Conservation (phyloP, 345 rosid species). For the Gossypium australe region DNA sequence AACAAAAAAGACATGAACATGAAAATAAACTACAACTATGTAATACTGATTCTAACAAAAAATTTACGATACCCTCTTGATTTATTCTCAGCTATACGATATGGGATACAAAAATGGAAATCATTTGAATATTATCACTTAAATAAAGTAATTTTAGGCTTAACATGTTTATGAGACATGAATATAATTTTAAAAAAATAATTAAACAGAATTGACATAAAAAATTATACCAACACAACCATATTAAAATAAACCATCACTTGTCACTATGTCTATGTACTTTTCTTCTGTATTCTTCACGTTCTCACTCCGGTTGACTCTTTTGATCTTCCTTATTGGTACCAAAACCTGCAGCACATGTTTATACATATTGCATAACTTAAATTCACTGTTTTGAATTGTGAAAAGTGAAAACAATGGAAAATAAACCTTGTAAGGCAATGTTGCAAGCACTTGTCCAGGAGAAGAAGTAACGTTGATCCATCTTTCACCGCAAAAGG, state of each 20-base stretch:
- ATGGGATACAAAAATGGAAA: no score
- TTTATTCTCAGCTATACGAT: no score
- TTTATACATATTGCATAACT: not conserved
- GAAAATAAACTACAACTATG: not conserved
- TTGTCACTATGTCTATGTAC: constrained; percentile 26
- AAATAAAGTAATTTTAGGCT: no score
- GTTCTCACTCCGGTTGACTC: constrained; percentile 40
- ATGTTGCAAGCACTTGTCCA: constrained; percentile 26
- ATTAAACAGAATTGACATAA: no score
- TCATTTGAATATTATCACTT: no score
- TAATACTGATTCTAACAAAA: not conserved
- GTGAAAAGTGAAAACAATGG: not conserved
- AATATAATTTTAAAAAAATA: no score
- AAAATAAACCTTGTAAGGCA: constrained; percentile 37
- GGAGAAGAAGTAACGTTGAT: constrained; percentile 25
- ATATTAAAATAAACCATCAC: no score
- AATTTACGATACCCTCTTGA: no score
- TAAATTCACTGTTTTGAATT: not conserved
- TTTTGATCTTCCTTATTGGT: constrained; percentile 46
- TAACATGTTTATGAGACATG: no score
- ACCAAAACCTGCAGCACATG: constrained; percentile 35
- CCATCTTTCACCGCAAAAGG: constrained; percentile 34
- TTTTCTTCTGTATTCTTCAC: constrained; percentile 58
- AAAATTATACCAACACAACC: no score
- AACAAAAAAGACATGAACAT: no score